These are phyloP conservation scores for Metschnikowia noctiluminum DNA, from an alignment of 805 yeast genomes.

Conservation along the genomic window DNA sequence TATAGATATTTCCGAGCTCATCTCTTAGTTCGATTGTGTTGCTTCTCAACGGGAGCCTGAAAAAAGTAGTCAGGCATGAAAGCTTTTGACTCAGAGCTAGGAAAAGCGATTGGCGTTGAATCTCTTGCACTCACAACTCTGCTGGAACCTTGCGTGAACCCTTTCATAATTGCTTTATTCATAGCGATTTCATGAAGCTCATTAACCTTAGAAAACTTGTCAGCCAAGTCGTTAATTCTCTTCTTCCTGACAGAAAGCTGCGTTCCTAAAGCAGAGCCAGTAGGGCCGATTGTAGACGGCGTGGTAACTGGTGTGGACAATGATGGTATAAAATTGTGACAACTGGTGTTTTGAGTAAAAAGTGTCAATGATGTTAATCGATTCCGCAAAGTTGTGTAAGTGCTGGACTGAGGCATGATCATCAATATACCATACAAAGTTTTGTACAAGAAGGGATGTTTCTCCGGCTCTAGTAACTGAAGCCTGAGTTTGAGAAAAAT, in stretches of 20 bases:
- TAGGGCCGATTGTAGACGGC: slow-evolving; percentile 7
- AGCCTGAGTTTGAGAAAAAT: slow-evolving; percentile 83
- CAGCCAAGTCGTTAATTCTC: slow-evolving; percentile 40
- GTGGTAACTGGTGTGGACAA: slow-evolving; percentile 14
- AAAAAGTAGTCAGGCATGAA: slow-evolving; percentile 19
- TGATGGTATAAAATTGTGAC: slow-evolving; percentile 22
- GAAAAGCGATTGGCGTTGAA: slow-evolving; percentile 8
- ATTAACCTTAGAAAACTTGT: slow-evolving; percentile 34
- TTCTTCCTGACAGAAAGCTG: slow-evolving; percentile 38
- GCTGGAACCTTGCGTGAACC: slow-evolving; percentile 6
- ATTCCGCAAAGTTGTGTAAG: slow-evolving; percentile 77
- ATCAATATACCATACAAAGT: slow-evolving; percentile 88
- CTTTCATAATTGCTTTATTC: slow-evolving; percentile 6
- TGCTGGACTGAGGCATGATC: slow-evolving; percentile 91
- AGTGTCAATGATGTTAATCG: slow-evolving; percentile 51
- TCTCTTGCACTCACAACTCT: slow-evolving; percentile 5
- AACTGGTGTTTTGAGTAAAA: slow-evolving; percentile 31
- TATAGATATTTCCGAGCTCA: background rate
- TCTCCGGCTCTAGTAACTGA: slow-evolving; percentile 84
- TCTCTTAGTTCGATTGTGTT: slow-evolving; percentile 30
- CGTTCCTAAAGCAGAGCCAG: slow-evolving; percentile 14
- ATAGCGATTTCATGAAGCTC: slow-evolving; percentile 28
- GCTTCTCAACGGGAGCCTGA: slow-evolving; percentile 11
- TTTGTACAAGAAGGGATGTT: slow-evolving; percentile 75
- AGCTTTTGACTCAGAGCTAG: slow-evolving; percentile 18